Percentiles rank a stretch among this genome's conserved stretches.
These are phyloP conservation scores for Dictyostelium intermedium DNA, from an alignment of 78 protist genomes.

Conservation along the genomic window DNA sequence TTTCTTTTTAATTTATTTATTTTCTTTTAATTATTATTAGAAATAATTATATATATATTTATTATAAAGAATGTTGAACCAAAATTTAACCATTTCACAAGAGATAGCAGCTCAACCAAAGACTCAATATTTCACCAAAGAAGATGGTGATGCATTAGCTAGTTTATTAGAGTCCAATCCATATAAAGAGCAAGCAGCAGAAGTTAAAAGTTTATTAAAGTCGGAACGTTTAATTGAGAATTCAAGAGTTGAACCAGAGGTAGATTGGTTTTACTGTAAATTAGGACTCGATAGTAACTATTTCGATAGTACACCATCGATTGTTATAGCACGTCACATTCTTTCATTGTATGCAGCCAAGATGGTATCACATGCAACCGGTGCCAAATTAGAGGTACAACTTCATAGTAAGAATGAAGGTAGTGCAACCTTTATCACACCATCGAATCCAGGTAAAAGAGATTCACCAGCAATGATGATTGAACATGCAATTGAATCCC, in stretches of 20 bases:
- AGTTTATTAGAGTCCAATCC: slow-evolving; percentile 14
- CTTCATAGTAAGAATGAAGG: slow-evolving; percentile 50
- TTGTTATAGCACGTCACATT: slow-evolving; percentile 60
- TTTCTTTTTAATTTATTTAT: not conserved
- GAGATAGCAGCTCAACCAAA: slow-evolving; percentile 57
- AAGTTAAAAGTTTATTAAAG: slow-evolving; percentile 19
- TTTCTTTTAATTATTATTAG: not conserved
- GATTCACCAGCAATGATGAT: slow-evolving; percentile 72
- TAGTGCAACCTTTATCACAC: slow-evolving; percentile 43
- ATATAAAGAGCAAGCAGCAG: slow-evolving; percentile 46
- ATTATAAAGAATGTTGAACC: not conserved
- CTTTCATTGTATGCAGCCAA: slow-evolving; percentile 63
- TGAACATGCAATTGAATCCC: slow-evolving; percentile 51
- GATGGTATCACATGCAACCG: slow-evolving; percentile 67
- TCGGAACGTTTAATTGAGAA: slow-evolving; percentile 35
- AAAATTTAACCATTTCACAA: slow-evolving; percentile 37
- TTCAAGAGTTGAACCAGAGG: slow-evolving; percentile 46
- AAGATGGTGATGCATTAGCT: slow-evolving; percentile 47
- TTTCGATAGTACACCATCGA: slow-evolving; percentile 52
- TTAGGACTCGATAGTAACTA: slow-evolving; percentile 47
- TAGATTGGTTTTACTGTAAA: slow-evolving; percentile 71
- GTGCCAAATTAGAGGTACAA: slow-evolving; percentile 58
- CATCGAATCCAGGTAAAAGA: slow-evolving; percentile 66
- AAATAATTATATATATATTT: not conserved
- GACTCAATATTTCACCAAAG: slow-evolving; percentile 51